Evolutionary conservation across 2,329 filamentous ascomycete species (phyloP), one percentile per base, ranked within the genome.

Genomic region (Fusarium sublunatum): DNA sequence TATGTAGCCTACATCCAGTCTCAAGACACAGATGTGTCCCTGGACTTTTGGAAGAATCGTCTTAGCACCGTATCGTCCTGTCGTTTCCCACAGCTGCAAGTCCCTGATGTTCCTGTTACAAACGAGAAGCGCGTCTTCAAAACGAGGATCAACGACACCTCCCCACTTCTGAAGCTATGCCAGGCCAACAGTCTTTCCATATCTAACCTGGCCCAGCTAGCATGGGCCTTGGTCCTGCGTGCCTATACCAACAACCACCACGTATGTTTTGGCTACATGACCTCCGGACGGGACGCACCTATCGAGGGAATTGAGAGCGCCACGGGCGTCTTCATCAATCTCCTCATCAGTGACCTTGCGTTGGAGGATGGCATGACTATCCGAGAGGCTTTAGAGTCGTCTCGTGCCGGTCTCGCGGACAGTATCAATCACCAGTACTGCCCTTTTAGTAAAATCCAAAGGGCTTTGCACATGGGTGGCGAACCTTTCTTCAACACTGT

Each of bases 401-500:
- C 47, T 10, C 47, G 47, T 24, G 38, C 9, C n/a, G 47, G 22
- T 29, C 36, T 50, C 28, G 47, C 47, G 9, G 47, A 50, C 29
- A 34, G 38, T 32, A 39, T 50, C 13, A 29, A 42, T 13, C 29
- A 50, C 28, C 47, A 50, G 24, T 50, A 50, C 29, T 50, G 47
- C 47, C 13, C 47, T 31, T 38, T 50, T 13, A 31, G 10, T 22
- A 50, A 42, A 10, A 42, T 50, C 15, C 47, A 50, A 13, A 34
- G 47, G 10, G 47, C 47, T 24, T 34, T 50, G 28, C 47, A 50
- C 15, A 19, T 50, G 10, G 47, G 47, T 7, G 32, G 38, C 29
- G 47, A 50, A 50, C 47, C 47, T 13, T 39, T 50, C 24, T 50
- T 50, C 38, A 50, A 50, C 47, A 50, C 47, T 12, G 47, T 50